A percentile compares a stretch with the other conserved stretches of the same genome.
phyloP scores from a whole-genome alignment of 192 early-diverging fungal genomes.

The Coemansia reversa region DNA sequence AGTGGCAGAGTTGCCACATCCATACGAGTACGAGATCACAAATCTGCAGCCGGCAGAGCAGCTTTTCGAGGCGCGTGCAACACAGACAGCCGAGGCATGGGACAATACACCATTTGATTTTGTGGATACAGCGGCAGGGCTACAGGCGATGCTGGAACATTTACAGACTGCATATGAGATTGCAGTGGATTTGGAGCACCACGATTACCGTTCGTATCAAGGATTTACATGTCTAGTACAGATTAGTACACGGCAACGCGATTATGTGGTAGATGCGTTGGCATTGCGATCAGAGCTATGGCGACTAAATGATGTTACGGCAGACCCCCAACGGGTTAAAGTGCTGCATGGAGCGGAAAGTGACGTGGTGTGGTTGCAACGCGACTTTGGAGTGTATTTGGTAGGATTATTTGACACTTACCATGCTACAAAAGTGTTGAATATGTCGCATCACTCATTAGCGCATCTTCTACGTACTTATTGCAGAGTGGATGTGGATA shows the following conservation, averaged over 20 bases:
- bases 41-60: constrained; percentile 70
- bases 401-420: constrained; percentile 98
- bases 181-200: constrained; percentile 95
- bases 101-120: constrained; percentile 72
- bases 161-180: constrained; percentile 69
- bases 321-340: constrained; percentile 86
- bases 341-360: constrained; percentile 95
- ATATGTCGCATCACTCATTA: constrained; percentile 74
- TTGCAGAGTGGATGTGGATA: constrained; percentile 81
- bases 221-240: constrained; percentile 96
- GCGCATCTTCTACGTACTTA: constrained; percentile 80
- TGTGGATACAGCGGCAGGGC: constrained; percentile 75
- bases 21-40: constrained; percentile 89
- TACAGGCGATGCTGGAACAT: constrained; percentile 63
- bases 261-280: constrained; percentile 90
- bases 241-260: constrained; percentile 80
- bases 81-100: constrained; percentile 61
- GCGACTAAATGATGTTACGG: constrained; percentile 79
- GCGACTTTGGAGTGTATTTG: constrained; percentile 95
- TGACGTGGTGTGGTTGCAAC: constrained; percentile 96
- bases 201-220: constrained; percentile 92
- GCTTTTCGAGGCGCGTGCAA: constrained; percentile 60
- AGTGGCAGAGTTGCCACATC: constrained; percentile 63
- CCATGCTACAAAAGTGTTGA: constrained; percentile 86
- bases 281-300: constrained; percentile 70